Evolutionary conservation across 768 basidiomycete species (phyloP).

Genomic region (Termitomyces sp.): DNA sequence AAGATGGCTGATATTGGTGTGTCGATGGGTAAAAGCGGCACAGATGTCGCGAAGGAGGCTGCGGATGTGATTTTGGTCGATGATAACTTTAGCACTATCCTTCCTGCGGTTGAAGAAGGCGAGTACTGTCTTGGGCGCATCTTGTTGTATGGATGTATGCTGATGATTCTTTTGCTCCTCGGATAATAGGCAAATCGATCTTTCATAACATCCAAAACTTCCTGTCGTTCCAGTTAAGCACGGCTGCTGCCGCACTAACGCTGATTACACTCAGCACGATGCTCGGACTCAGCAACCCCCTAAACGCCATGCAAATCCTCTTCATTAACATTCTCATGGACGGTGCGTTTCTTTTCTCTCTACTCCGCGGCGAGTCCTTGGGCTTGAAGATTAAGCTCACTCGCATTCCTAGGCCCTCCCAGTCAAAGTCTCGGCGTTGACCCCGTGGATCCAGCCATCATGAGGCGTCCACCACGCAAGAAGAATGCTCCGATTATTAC

Average conservation of each 20-base stretch:
- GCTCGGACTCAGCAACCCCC: slow-evolving; percentile 82
- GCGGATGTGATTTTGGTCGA: slow-evolving; percentile 96
- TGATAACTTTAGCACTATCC: slow-evolving; percentile 92
- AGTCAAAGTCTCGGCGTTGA: slow-evolving; percentile 96
- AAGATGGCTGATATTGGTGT: slow-evolving; percentile 99
- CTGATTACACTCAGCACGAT: slow-evolving; percentile 92
- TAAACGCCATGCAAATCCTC: slow-evolving; percentile 99
- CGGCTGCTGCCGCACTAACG: slow-evolving; percentile 93
- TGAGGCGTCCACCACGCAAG: slow-evolving; percentile 87
- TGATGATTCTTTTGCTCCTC: slow-evolving; percentile 5
- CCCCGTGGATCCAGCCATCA: slow-evolving; percentile 89
- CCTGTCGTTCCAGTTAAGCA: slow-evolving; percentile 93
- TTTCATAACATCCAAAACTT: slow-evolving; percentile 99
- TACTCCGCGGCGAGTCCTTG: slow-evolving; percentile 1
- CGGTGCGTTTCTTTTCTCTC: slow-evolving; percentile 38
- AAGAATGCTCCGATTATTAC: slow-evolving; percentile 91
- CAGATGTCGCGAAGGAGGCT: slow-evolving; percentile 97
- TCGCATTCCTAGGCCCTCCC: slow-evolving; percentile 61
- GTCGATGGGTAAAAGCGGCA: slow-evolving; percentile 98
- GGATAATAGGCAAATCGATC: slow-evolving; percentile 80
- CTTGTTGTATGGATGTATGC: slow-evolving; percentile 4
- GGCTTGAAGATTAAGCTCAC: background rate
- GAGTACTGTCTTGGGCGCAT: slow-evolving; percentile 8
- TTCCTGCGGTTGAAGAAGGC: slow-evolving; percentile 95
- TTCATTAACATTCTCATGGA: slow-evolving; percentile 99